phyloP scores from a whole-genome alignment of 176 grass and related monocot species.

The Ampelocalamus luodianensis region DNA sequence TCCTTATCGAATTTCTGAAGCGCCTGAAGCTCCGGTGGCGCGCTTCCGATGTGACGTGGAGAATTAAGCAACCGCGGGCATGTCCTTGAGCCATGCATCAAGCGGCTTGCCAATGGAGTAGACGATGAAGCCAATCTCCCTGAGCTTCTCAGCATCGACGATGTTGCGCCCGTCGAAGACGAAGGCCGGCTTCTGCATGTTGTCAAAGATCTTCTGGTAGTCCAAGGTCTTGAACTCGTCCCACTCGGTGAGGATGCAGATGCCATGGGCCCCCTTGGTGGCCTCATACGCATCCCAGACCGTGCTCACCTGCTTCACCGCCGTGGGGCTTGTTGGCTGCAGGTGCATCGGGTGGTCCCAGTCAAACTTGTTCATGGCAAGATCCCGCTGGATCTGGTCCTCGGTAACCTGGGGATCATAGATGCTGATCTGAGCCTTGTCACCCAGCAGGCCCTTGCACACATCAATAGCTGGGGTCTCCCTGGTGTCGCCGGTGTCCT shows the following conservation, averaged over 20 bases:
- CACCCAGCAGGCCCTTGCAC: conserved; percentile 81
- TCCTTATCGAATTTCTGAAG: conserved; percentile 22
- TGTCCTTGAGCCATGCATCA: conserved; percentile 86
- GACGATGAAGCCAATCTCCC: conserved; percentile 94
- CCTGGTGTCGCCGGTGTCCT: conserved; percentile 90
- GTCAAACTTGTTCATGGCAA: conserved; percentile 95
- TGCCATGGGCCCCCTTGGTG: conserved; percentile 71
- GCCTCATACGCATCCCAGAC: conserved; percentile 91
- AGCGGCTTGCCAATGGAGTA: conserved; percentile 93
- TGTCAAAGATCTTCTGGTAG: conserved; percentile 81
- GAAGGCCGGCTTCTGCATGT: conserved; percentile 91
- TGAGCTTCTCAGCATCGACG: conserved; percentile 72
- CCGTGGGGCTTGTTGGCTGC: conserved; percentile 80
- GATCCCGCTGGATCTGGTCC: conserved; percentile 88
- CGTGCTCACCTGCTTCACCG: conserved; percentile 80
- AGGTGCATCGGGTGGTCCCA: conserved; percentile 96
- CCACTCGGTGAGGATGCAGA: conserved; percentile 95
- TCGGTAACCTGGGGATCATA: conserved; percentile 87
- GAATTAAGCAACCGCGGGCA: conserved; percentile 75
- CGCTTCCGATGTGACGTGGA: not conserved
- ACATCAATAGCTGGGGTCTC: conserved; percentile 92
- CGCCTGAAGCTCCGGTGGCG: not conserved
- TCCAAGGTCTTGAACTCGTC: conserved; percentile 85
- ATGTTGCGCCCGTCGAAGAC: conserved; percentile 82
- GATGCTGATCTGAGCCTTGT: conserved; percentile 88